These are phyloP conservation scores for Amorphotheca resinae DNA, from an alignment of 495 filamentous ascomycete species.

Conservation along the genomic window DNA sequence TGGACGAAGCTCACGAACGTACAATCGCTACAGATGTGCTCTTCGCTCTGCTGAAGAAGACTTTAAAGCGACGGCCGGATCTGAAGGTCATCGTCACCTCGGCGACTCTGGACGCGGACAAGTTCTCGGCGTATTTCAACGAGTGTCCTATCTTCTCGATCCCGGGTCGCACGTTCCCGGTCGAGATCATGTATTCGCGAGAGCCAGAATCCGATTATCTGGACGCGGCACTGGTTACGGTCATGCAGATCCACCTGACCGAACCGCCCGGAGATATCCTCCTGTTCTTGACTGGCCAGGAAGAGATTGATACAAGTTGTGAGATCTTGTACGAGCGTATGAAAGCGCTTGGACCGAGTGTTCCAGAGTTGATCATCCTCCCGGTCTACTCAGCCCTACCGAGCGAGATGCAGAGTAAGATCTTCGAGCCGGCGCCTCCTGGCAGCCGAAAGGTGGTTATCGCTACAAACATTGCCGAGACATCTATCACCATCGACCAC, in stretches of 20 bases:
- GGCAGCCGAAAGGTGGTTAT: conserved; percentile 92
- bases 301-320: conserved; percentile 93
- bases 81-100: conserved; percentile 93
- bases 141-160: conserved; percentile 92
- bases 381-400: conserved; percentile 91
- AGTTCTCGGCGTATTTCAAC: conserved; percentile 93
- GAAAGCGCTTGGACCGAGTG: conserved; percentile 83
- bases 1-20: conserved; percentile 96
- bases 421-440: conserved; percentile 86
- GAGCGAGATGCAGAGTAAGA: conserved; percentile 83
- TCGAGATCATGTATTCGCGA: conserved; percentile 85
- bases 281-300: conserved; percentile 90
- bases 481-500: conserved; percentile 91
- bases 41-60: conserved; percentile 91
- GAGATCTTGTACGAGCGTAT: conserved; percentile 91
- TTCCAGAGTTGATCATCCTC: conserved; percentile 85
- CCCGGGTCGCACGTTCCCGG: conserved; percentile 85
- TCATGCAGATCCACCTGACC: conserved; percentile 95
- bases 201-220: conserved; percentile 96
- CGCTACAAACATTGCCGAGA: conserved; percentile 97
- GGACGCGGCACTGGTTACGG: conserved; percentile 85
- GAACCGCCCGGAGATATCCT: conserved; percentile 89
- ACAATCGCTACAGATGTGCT: conserved; percentile 94
- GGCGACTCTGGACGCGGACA: conserved; percentile 92
- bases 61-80: conserved; percentile 71